Evolutionary conservation across 805 yeast genomes (phyloP), one percentile per base, ranked within the genome.

Genomic region (Starmerella riodocensis): DNA sequence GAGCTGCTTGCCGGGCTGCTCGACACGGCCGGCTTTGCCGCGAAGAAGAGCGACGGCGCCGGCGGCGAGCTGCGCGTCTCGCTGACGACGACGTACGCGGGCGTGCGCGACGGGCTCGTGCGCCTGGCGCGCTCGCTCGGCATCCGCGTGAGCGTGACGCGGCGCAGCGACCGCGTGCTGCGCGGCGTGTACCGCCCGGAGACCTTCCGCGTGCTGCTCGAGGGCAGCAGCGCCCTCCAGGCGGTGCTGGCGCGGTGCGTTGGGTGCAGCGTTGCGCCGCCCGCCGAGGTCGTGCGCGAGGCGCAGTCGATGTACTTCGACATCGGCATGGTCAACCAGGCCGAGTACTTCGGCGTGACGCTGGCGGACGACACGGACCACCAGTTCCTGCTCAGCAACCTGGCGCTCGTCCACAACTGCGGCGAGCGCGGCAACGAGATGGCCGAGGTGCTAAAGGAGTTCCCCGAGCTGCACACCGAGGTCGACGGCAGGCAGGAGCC

Each of bases 371-470:
- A 52, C 16, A 51, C 67, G 29, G 72, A 68, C 52, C 66, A 65
- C 41, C 58, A 59, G 53, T 67, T 62, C 51, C 49, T 68, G 51
- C 51, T 68, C 41, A 53, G 68, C 4, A 60, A 61, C 44, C 42
- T 56, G 47, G 59, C 40, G 13, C 34, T 42, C 8, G 48, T 45
- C 18, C 48, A 45, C 43, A 45, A 45, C 62, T 69, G 82, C 61
- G 97, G 97, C 58, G 98, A 88, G 69, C 65, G 98, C 47, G 98
- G 98, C 60, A 91, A 91, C 57, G 98, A 91, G 69, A 91, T 91
- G 97, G 96, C 97, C 39, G 98, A 91, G 66, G 98, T 91, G 27
- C 72, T 91, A 64, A 86, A 88, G 95, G 99, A 91, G 66, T 91
- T 91, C 84, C 99, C 99, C 36, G 97, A 91, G 64, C 71, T 91